Evolutionary conservation across 345 rosid species (phyloP).

Genomic region (Dipteronia sinensis): DNA sequence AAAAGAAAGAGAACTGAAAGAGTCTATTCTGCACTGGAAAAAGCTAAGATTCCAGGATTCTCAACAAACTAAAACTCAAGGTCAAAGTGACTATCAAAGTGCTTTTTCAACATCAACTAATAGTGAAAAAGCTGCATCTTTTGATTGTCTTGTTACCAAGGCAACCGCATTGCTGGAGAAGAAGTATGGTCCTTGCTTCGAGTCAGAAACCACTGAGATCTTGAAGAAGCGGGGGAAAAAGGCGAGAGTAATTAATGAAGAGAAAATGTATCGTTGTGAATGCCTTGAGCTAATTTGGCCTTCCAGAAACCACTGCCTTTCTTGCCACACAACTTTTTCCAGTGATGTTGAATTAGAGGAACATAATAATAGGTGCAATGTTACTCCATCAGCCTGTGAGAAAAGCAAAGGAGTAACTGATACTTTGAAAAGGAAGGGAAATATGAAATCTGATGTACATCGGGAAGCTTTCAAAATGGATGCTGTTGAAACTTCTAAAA

Average conservation of each 20-base stretch:
- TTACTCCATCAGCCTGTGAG: conserved; percentile 40
- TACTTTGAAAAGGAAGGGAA: conserved; percentile 48
- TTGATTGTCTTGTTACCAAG: conserved; percentile 55
- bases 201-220: conserved; percentile 39
- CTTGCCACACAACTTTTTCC: conserved; percentile 77
- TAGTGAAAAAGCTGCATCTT: conserved; percentile 30
- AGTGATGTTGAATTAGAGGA: conserved; percentile 53
- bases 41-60: conserved; percentile 56
- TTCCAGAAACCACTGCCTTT: conserved; percentile 70
- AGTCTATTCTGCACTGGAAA: conserved; percentile 62
- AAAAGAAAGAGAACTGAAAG: conserved; percentile 77
- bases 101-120: conserved; percentile 20
- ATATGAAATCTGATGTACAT: conserved; percentile 33
- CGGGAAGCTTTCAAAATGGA: conserved; percentile 36
- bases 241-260: conserved; percentile 45
- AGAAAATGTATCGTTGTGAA: conserved; percentile 67
- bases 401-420: conserved; percentile 46
- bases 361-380: conserved; percentile 63
- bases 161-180: conserved; percentile 71
- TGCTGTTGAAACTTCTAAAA: conserved; percentile 37
- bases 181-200: conserved; percentile 62
- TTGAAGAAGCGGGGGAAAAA: conserved; percentile 56
- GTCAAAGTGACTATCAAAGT: conserved; percentile 31
- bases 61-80: conserved; percentile 36
- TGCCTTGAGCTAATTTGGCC: conserved; percentile 89